Evolutionary conservation across 2,329 filamentous ascomycete genomes (phyloP).

Genomic region (Aureobasidium pullulans): DNA sequence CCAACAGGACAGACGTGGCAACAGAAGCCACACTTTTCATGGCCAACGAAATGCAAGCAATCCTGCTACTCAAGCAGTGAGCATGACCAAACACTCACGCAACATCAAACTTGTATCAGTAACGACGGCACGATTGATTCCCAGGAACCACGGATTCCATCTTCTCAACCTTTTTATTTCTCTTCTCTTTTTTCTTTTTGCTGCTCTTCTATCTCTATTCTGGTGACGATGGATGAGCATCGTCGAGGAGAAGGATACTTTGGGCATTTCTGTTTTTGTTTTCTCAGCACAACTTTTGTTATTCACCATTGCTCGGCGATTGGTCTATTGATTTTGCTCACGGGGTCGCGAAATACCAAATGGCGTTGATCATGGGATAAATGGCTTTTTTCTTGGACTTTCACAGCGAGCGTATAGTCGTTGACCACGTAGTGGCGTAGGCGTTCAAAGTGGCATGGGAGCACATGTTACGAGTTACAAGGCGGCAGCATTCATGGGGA

Average conservation of each 20-base stretch:
- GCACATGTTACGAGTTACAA: not conserved
- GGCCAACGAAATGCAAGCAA: not conserved
- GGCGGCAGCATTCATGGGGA: slow-evolving; percentile 1
- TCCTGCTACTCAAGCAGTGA: not conserved
- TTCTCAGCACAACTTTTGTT: not conserved
- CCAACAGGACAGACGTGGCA: slow-evolving; percentile 8
- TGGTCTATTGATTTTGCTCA: slow-evolving; percentile 9
- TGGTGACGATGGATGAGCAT: not conserved
- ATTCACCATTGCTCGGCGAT: slow-evolving; percentile 4
- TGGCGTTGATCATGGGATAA: slow-evolving; percentile 10
- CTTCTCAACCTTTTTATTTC: not conserved
- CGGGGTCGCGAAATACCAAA: slow-evolving; percentile 9
- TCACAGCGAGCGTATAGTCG: slow-evolving; percentile 5
- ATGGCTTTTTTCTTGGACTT: not conserved
- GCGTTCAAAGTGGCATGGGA: slow-evolving; percentile 5
- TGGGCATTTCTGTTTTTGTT: not conserved
- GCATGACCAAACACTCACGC: not conserved
- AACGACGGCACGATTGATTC: slow-evolving; percentile 13
- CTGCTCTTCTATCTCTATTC: not conserved
- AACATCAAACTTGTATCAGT: slow-evolving; percentile 10
- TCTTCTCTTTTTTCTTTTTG: not conserved
- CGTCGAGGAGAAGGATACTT: not conserved
- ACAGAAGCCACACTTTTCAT: slow-evolving; percentile 1
- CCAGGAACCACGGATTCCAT: slow-evolving; percentile 8
- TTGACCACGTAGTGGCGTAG: slow-evolving; percentile 3